A percentile compares a stretch with the other conserved stretches of the same genome.
Conservation (phyloP, 208 protist genomes). For the Lotmaria passim region DNA sequence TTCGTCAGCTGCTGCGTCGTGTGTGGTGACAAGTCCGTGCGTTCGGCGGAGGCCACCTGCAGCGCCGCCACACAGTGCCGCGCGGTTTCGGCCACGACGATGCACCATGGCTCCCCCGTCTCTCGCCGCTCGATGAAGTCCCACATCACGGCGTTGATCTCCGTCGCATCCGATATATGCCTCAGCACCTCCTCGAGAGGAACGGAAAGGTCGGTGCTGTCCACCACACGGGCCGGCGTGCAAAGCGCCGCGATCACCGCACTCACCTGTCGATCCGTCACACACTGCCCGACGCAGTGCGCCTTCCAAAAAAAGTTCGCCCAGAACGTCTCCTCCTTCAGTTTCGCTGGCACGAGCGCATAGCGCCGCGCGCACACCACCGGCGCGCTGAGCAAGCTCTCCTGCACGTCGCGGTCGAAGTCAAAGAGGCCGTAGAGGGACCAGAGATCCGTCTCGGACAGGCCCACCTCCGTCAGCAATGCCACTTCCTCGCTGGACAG, state of each 20-base stretch:
- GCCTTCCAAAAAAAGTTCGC: constrained; percentile 88
- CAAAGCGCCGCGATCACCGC: constrained; percentile 69
- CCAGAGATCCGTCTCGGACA: constrained; percentile 46
- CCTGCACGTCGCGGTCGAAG: constrained; percentile 69
- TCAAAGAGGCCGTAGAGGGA: constrained; percentile 50
- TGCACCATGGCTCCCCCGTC: constrained; percentile 32
- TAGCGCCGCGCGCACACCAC: constrained; percentile 68
- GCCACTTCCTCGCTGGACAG: constrained; percentile 56
- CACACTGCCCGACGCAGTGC: constrained; percentile 63
- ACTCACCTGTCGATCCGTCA: constrained; percentile 60
- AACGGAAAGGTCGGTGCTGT: background rate
- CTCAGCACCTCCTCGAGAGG: constrained; percentile 36
- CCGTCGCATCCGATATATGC: constrained; percentile 44
- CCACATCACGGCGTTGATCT: constrained; percentile 52
- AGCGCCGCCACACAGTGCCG: constrained; percentile 27
- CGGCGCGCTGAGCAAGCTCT: constrained; percentile 49
- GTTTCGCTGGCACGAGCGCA: constrained; percentile 62
- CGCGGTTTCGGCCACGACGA: constrained; percentile 25
- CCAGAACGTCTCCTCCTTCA: constrained; percentile 85
- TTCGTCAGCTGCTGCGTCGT: constrained; percentile 8
- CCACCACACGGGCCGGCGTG: constrained; percentile 38
- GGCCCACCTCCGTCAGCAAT: constrained; percentile 63
- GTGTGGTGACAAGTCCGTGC: constrained; percentile 2
- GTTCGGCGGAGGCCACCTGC: background rate
- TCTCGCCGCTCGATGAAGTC: constrained; percentile 50